Percentiles rank a stretch among this genome's conserved stretches.
Evolutionary conservation across 441 rosid species (phyloP).

Genomic region (Viola pubescens): DNA sequence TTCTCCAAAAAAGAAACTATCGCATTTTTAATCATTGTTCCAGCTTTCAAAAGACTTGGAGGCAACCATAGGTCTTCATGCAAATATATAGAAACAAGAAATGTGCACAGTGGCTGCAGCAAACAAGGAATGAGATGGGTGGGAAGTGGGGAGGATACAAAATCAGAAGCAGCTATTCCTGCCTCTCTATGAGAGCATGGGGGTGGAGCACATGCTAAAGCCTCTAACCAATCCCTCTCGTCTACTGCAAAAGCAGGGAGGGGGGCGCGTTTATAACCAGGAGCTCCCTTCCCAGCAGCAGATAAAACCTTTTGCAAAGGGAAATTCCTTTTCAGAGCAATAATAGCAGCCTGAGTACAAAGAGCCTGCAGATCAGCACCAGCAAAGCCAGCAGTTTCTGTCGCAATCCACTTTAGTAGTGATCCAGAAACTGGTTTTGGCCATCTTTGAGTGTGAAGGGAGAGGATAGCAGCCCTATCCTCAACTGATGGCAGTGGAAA

Average conservation of each 20-base stretch:
- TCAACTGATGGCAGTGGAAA: constrained; percentile 87
- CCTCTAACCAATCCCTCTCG: constrained; percentile 97
- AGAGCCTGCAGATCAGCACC: constrained; percentile 99
- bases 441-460: constrained; percentile 92
- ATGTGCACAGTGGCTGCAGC: constrained; percentile 51
- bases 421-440: constrained; percentile 86
- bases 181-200: constrained; percentile 98
- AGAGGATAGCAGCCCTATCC: constrained; percentile 84
- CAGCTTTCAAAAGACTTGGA: constrained; percentile 63
- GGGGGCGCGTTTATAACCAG: constrained; percentile 47
- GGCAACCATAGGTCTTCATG: constrained; percentile 82
- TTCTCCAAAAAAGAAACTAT: constrained; percentile 50
- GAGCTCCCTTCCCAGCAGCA: constrained; percentile 53
- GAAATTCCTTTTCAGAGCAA: constrained; percentile 88
- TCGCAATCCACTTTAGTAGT: constrained; percentile 81
- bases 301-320: constrained; percentile 80
- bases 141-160: constrained; percentile 78
- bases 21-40: constrained; percentile 43
- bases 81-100: constrained; percentile 71
- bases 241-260: constrained; percentile 79
- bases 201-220: constrained; percentile 79
- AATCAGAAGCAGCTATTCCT: constrained; percentile 80
- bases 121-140: constrained; percentile 71
- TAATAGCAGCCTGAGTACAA: constrained; percentile 88
- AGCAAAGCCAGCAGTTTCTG: constrained; percentile 87